phyloP scores from a whole-genome alignment of 2,329 filamentous ascomycete species.

The Talaromyces sp. region DNA sequence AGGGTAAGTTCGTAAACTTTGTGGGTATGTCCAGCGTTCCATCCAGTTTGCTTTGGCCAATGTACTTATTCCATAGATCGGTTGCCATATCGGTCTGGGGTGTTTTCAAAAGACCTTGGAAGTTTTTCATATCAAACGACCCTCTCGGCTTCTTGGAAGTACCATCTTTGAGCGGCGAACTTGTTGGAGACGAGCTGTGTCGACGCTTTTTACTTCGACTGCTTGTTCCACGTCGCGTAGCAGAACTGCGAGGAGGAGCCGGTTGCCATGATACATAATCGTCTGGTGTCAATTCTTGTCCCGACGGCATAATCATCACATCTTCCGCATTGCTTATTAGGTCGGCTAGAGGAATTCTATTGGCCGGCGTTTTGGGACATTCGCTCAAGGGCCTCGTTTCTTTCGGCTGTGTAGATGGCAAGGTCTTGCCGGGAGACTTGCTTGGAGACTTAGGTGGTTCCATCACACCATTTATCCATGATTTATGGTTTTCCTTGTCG shows the following conservation, averaged over 20 bases:
- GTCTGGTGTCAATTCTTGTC: slow-evolving; percentile 54
- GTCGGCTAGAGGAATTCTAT: slow-evolving; percentile 58
- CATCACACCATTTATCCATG: slow-evolving; percentile 35
- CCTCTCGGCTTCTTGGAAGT: slow-evolving; percentile 40
- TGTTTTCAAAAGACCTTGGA: slow-evolving; percentile 60
- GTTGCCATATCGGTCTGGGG: slow-evolving; percentile 69
- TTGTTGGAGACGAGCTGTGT: slow-evolving; percentile 69
- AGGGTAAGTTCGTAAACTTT: slow-evolving; percentile 62
- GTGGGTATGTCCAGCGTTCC: slow-evolving; percentile 52
- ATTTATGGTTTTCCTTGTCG: slow-evolving; percentile 47
- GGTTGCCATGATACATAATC: slow-evolving; percentile 61
- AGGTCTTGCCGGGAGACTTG: slow-evolving; percentile 23
- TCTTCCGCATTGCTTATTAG: slow-evolving; percentile 61
- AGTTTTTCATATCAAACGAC: slow-evolving; percentile 56
- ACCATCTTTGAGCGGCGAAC: slow-evolving; percentile 57
- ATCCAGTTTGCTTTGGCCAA: slow-evolving; percentile 50
- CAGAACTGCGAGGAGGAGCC: slow-evolving; percentile 43
- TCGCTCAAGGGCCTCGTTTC: slow-evolving; percentile 33
- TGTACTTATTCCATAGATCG: slow-evolving; percentile 75
- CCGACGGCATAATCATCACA: slow-evolving; percentile 47
- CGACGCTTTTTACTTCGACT: slow-evolving; percentile 61
- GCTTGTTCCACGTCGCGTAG: slow-evolving; percentile 45
- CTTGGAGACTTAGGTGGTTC: slow-evolving; percentile 24
- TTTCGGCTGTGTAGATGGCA: slow-evolving; percentile 22
- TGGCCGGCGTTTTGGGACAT: slow-evolving; percentile 57